Percentiles rank a stretch among this genome's conserved stretches.
Evolutionary conservation across 805 yeast genomes (phyloP).

Genomic region (Scheffersomyces lignosus): DNA sequence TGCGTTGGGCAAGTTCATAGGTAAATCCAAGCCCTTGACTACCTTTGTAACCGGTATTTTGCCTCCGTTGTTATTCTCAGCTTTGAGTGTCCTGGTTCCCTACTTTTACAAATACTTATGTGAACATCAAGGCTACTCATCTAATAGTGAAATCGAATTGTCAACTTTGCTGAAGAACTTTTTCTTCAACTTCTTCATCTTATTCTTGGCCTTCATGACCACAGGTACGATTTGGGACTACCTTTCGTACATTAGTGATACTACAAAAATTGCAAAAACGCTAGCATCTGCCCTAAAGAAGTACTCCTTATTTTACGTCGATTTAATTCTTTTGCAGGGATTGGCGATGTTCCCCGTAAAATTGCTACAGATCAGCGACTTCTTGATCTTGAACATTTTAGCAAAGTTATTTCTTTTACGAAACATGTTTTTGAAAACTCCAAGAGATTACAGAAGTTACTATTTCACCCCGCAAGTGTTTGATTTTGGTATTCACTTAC

Average conservation of each 20-base stretch:
- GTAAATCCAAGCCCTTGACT: constrained; percentile 50
- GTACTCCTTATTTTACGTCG: constrained; percentile 54
- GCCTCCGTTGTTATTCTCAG: constrained; percentile 59
- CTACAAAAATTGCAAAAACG: constrained; percentile 57
- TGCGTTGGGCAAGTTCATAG: constrained; percentile 51
- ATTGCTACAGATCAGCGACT: constrained; percentile 55
- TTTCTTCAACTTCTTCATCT: constrained; percentile 58
- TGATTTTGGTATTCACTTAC: constrained; percentile 61
- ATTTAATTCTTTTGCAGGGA: constrained; percentile 70
- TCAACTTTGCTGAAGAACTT: constrained; percentile 59
- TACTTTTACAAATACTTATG: constrained; percentile 55
- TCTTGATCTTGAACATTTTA: constrained; percentile 43
- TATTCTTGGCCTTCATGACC: constrained; percentile 60
- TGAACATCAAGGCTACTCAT: constrained; percentile 51
- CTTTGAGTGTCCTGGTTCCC: constrained; percentile 53
- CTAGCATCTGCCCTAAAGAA: constrained; percentile 53
- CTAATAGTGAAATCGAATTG: constrained; percentile 59
- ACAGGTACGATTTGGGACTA: constrained; percentile 64
- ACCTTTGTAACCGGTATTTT: constrained; percentile 61
- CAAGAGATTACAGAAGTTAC: constrained; percentile 50
- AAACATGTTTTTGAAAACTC: constrained; percentile 44
- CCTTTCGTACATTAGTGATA: constrained; percentile 55
- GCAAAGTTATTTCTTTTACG: constrained; percentile 40
- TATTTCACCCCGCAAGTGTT: constrained; percentile 59
- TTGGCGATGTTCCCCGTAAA: constrained; percentile 61